Evolutionary conservation across 164 flowering plant species (phyloP).

Genomic region (Echeveria elegans): DNA sequence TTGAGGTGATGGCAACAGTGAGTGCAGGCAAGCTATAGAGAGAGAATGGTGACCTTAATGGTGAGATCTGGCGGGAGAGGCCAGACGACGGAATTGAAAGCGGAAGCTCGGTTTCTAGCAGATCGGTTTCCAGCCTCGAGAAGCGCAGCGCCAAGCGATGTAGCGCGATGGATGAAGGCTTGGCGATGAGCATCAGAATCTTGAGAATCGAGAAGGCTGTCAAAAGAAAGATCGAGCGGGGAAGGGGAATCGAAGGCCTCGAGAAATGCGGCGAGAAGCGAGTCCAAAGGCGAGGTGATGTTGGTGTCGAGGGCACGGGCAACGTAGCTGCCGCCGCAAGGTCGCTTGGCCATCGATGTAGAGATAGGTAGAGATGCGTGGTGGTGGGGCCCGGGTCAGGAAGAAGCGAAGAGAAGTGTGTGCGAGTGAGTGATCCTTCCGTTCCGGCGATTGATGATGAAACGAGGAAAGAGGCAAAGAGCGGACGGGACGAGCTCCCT

Average conservation of each 20-base stretch:
- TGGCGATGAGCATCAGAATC: constrained; percentile 38
- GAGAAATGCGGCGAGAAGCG: constrained; percentile 39
- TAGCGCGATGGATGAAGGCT: constrained; percentile 45
- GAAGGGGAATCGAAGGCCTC: constrained; percentile 33
- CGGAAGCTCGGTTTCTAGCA: constrained; percentile 45
- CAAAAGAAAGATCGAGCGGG: constrained; percentile 49
- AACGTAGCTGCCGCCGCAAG: constrained; percentile 27
- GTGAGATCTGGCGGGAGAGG: constrained; percentile 79
- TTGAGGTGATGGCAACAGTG: no score
- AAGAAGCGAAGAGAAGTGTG: neutral
- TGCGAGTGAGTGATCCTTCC: neutral
- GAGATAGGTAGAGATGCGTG: constrained; percentile 16
- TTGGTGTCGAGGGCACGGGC: constrained; percentile 13
- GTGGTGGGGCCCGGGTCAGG: constrained; percentile 2
- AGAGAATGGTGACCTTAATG: constrained; percentile 69
- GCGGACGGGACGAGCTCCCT: neutral
- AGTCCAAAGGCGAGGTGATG: constrained; percentile 22
- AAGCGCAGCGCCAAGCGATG: constrained; percentile 41
- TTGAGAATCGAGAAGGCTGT: constrained; percentile 48
- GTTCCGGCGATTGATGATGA: constrained; percentile 6
- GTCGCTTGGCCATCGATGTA: constrained; percentile 52
- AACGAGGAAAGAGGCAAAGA: no score
- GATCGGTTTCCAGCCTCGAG: constrained; percentile 53
- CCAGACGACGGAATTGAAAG: constrained; percentile 66
- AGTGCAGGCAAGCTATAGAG: no score